Percentiles rank a stretch among this genome's conserved stretches.
Evolutionary conservation across 2,329 filamentous ascomycete genomes (phyloP).

Genomic region (Aphanocladium album): DNA sequence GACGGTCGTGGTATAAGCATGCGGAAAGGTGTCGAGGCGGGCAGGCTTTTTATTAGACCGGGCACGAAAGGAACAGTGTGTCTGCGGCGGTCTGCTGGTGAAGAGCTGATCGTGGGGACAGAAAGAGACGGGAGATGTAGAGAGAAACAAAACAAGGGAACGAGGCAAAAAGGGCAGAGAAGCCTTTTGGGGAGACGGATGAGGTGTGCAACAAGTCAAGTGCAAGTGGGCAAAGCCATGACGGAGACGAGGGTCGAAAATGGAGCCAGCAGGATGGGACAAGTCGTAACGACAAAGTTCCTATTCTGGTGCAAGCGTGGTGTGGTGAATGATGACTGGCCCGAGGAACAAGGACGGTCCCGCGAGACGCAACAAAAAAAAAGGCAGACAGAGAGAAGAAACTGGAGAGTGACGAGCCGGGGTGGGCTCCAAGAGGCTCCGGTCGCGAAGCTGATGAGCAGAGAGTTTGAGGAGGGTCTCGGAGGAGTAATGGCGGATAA

Average conservation of each 20-base stretch:
- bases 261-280: background rate
- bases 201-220: background rate
- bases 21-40: conserved; percentile 1
- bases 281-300: background rate
- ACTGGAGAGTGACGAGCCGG: conserved; percentile 1
- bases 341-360: background rate
- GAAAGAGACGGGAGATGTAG: background rate
- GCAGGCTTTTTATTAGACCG: background rate
- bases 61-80: background rate
- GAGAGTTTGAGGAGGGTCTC: conserved; percentile 16
- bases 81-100: background rate
- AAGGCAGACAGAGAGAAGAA: background rate
- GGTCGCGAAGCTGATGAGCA: conserved; percentile 12
- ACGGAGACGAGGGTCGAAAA: conserved; percentile 1
- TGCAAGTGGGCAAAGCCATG: background rate
- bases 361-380: background rate
- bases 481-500: conserved; percentile 12
- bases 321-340: background rate
- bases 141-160: conserved; percentile 2
- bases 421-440: conserved; percentile 2
- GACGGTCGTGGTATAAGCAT: background rate
- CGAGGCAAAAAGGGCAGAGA: background rate
- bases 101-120: background rate
- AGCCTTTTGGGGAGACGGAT: background rate
- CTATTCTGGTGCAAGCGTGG: background rate